A percentile compares a stretch with the other conserved stretches of the same genome.
Evolutionary conservation across 306 rosid genomes (phyloP).

Genomic region (Dalbergia oliveri): DNA sequence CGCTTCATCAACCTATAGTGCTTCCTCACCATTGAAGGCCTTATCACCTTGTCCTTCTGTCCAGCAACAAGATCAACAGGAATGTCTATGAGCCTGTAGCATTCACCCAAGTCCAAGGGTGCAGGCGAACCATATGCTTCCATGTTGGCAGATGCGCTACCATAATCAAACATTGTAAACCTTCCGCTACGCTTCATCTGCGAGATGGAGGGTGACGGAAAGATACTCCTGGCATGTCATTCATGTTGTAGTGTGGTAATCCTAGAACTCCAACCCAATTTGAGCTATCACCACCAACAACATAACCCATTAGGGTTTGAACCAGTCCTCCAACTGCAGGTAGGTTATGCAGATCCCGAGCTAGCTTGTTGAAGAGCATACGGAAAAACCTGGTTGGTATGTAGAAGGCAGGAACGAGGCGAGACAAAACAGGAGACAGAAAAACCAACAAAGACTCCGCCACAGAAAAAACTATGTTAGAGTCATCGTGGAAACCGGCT

Average conservation of each 20-base stretch:
- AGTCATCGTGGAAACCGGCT: constrained; percentile 91
- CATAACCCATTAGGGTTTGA: constrained; percentile 87
- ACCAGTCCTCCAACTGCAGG: constrained; percentile 96
- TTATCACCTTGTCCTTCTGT: constrained; percentile 82
- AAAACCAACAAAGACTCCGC: constrained; percentile 62
- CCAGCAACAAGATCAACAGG: constrained; percentile 96
- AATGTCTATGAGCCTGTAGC: constrained; percentile 69
- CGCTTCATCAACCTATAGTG: constrained; percentile 79
- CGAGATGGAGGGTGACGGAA: constrained; percentile 85
- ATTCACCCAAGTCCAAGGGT: constrained; percentile 80
- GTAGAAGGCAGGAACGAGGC: constrained; percentile 78
- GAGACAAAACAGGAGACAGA: constrained; percentile 73
- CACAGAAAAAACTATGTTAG: constrained; percentile 65
- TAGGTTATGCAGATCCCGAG: constrained; percentile 85
- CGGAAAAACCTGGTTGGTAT: constrained; percentile 93
- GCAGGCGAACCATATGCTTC: constrained; percentile 68
- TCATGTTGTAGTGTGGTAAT: constrained; percentile 92
- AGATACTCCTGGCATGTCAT: constrained; percentile 95
- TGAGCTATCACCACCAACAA: constrained; percentile 95
- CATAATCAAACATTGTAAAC: constrained; percentile 82
- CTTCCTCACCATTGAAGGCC: constrained; percentile 86
- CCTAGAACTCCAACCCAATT: constrained; percentile 96
- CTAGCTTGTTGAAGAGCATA: constrained; percentile 90
- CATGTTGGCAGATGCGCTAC: constrained; percentile 63
- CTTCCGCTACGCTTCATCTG: constrained; percentile 81